A percentile compares a stretch with the other conserved stretches of the same genome.
Conservation (phyloP, 2,329 filamentous ascomycete species). For the Metarhizium anisopliae region DNA sequence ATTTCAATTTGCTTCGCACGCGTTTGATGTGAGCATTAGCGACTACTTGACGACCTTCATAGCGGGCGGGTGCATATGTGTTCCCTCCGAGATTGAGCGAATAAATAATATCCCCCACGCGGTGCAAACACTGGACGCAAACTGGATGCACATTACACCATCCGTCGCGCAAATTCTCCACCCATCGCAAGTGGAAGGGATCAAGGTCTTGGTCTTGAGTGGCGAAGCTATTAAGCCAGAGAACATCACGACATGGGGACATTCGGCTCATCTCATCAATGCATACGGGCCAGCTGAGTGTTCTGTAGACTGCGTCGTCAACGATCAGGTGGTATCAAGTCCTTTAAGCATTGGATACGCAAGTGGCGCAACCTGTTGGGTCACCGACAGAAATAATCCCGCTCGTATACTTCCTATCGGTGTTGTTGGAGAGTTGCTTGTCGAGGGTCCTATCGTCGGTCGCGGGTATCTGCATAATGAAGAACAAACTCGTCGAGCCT, state of each 20-base stretch:
- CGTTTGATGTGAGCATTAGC: too few relatives aligned
- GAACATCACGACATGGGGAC: not conserved
- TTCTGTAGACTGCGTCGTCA: not conserved
- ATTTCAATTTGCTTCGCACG: too few relatives aligned
- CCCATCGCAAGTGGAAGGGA: not conserved
- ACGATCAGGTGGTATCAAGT: not conserved
- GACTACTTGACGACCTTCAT: too few relatives aligned
- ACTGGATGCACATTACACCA: not conserved
- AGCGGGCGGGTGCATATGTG: too few relatives aligned
- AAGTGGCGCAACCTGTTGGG: not conserved
- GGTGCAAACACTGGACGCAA: not conserved
- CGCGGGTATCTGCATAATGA: not conserved
- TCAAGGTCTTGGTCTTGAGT: not conserved
- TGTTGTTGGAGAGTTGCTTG: not conserved
- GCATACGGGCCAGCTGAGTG: not conserved
- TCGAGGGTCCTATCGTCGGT: not conserved
- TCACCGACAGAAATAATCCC: not conserved
- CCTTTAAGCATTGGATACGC: not conserved
- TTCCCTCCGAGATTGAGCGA: too few relatives aligned
- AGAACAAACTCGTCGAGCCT: not conserved
- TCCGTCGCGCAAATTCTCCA: not conserved
- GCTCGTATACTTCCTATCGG: not conserved
- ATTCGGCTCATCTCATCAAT: not conserved
- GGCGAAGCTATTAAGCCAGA: not conserved
- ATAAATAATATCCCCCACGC: too few relatives aligned